Evolutionary conservation across 2,329 filamentous ascomycete genomes (phyloP), one percentile per base, ranked within the genome.

Genomic region (Colletotrichum chlorophyti): DNA sequence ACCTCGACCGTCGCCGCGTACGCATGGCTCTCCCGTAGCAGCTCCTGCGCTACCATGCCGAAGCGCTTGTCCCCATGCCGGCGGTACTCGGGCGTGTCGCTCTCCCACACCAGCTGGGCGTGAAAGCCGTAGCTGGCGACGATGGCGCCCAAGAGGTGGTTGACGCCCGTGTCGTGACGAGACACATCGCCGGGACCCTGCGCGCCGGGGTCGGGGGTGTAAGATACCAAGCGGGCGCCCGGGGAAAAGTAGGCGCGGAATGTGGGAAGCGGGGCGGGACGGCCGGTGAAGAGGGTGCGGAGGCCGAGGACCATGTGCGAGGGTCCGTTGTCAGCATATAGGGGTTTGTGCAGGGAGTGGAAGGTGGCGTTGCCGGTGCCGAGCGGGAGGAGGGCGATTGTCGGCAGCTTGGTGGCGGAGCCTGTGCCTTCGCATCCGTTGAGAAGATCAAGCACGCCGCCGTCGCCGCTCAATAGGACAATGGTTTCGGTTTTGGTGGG

Each of bases 51-150:
- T 0, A 92, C 93, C 84, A 97, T 91, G 54, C 87, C 83, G 74
- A 98, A 98, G 17, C 94, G 83, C 69, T 89, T 85, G 27, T 81
- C 80, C 11, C 94, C 94, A 67, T 90, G 88, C 64, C 85, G 84
- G 61, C 94, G 88, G 73, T 94, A 94, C 63, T 86, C 89, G 0
- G 84, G 79, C 0, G 93, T 96, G 72, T 98, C 94, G 72, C 91
- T 95, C 76, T 97, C 93, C 65, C 91, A 93, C 19, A 98, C 92
- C 4, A 98, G 82, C 37, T 89, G 87, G 26, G 93, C 91, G 69
- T 98, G 94, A 68, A 98, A 86, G 17, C 91, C 94, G 83, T 96
- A 96, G 71, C 90, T 95, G 40, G 88, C 89, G 2, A 98, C 93
- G 19, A 97, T 91, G 21, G 89, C 90, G 23, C 92, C 93, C 66